A percentile compares a stretch with the other conserved stretches of the same genome.
These are phyloP conservation scores for Cryphonectria japonica DNA, from an alignment of 2,329 filamentous ascomycete genomes.

Conservation along the genomic window DNA sequence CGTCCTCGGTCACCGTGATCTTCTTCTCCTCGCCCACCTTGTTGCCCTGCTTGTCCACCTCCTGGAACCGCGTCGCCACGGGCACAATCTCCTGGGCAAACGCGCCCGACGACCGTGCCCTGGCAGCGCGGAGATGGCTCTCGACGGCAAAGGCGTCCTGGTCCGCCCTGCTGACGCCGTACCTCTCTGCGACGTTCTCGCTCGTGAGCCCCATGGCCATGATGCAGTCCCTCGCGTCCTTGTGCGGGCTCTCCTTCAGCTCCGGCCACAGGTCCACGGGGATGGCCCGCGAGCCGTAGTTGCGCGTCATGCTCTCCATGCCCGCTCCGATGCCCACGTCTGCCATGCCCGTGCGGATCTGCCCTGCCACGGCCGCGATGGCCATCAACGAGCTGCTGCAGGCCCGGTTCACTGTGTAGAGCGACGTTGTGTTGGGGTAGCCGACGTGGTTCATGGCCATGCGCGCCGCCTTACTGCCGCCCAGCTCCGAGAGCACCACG, in stretches of 20 bases:
- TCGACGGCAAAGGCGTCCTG: conserved; percentile 82
- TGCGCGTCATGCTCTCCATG: conserved; percentile 95
- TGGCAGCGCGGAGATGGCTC: conserved; percentile 73
- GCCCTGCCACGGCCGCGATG: conserved; percentile 73
- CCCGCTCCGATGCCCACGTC: conserved; percentile 79
- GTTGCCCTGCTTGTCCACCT: conserved; percentile 63
- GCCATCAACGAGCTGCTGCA: conserved; percentile 80
- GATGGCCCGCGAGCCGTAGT: conserved; percentile 85
- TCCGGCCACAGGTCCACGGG: conserved; percentile 80
- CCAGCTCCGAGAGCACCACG: conserved; percentile 87
- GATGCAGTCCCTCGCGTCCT: conserved; percentile 81
- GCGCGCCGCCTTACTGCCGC: conserved; percentile 85
- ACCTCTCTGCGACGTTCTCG: conserved; percentile 83
- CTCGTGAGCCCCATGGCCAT: conserved; percentile 93
- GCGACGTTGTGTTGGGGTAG: conserved; percentile 70
- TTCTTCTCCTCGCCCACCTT: conserved; percentile 59
- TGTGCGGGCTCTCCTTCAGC: conserved; percentile 63
- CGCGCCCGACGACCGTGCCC: conserved; percentile 68
- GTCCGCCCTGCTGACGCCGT: conserved; percentile 72
- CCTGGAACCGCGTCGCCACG: conserved; percentile 71
- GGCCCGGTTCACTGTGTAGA: conserved; percentile 88
- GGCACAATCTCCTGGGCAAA: conserved; percentile 83
- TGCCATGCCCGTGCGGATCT: conserved; percentile 75
- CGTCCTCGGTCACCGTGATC: conserved; percentile 75
- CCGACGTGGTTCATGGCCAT: conserved; percentile 90